These are phyloP conservation scores for Vicia villosa DNA, from an alignment of 306 rosid genomes.

Conservation along the genomic window DNA sequence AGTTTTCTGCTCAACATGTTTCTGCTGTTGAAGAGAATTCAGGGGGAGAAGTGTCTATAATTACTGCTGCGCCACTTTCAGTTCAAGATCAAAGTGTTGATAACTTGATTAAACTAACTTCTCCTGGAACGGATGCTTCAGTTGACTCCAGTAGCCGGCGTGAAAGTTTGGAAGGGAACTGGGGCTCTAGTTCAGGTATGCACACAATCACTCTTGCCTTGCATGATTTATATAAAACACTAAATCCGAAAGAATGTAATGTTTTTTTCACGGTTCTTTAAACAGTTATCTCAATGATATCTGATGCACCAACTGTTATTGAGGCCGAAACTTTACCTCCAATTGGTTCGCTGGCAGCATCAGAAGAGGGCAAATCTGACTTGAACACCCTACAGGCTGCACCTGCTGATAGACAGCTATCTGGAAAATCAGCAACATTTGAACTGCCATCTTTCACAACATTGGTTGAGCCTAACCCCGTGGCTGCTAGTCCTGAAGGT, in stretches of 20 bases:
- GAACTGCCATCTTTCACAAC: slow-evolving; percentile 90
- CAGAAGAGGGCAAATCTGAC: slow-evolving; percentile 40
- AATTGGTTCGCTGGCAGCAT: slow-evolving; percentile 33
- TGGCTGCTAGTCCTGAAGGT: slow-evolving; percentile 39
- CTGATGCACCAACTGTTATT: slow-evolving; percentile 53
- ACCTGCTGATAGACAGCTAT: slow-evolving; percentile 39
- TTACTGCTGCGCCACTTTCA: slow-evolving; percentile 44
- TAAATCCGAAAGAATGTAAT: slow-evolving; percentile 2
- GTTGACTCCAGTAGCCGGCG: slow-evolving; percentile 64
- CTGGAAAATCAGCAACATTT: slow-evolving; percentile 59
- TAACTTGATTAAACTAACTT: slow-evolving; percentile 37
- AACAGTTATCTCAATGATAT: slow-evolving; percentile 79
- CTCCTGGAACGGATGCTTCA: slow-evolving; percentile 56
- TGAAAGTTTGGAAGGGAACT: slow-evolving; percentile 80
- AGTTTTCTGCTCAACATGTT: slow-evolving; percentile 41
- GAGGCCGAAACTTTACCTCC: slow-evolving; percentile 51
- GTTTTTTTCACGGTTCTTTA: slow-evolving; percentile 27
- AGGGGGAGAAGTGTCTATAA: slow-evolving; percentile 36
- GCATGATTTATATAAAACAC: slow-evolving; percentile 19
- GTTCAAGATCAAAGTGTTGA: slow-evolving; percentile 45
- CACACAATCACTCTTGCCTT: not conserved
- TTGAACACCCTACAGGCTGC: slow-evolving; percentile 39
- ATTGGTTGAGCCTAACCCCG: slow-evolving; percentile 56
- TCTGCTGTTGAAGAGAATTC: slow-evolving; percentile 33
- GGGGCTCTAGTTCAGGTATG: slow-evolving; percentile 95